Base-by-base conservation (phyloP, 495 filamentous ascomycete genomes). In the Chaetomium tenue region DNA sequence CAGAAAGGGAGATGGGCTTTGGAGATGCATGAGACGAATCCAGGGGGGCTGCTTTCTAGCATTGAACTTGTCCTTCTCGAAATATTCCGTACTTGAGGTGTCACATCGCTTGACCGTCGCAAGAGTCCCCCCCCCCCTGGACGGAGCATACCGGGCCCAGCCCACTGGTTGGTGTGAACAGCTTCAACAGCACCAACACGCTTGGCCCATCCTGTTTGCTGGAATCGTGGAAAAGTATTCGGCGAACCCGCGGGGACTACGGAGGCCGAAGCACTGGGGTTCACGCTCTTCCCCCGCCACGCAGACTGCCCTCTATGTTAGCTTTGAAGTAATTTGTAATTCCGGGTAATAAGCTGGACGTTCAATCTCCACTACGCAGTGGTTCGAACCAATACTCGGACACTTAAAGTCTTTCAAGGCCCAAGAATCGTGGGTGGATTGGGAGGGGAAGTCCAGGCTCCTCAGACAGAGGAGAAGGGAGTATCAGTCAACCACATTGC, bases 321-420 rank as follows among this genome's bases (percentile, higher is more conserved):
- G 39, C 15, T 13, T 47, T 28, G 51, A 37, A 28, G 44, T 47
- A 59, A 66, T 48, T 63, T 58, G 44, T 47, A 59, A 66, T 48
- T 63, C 64, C 64, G 54, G 59, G 64, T 66, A 61, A 47, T 52
- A 58, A 25, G 11, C 5, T 6, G 58, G 58, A 28, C 44, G 50
- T 47, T 63, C 15, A 55, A 44, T 58, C 57, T 61, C 58, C 58
- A 66, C 63, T 15, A 11, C 6, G 50, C 6, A 15, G 23, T 51
- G 50, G 50, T 57, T 47, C 56, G 58, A 66, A 58, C 58, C 58
- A 61, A 61, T 37, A 66, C n/a, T 8, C 46, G 8, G 18, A 42
- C 28, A 37, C 23, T 13, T 26, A 25, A 16, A 37, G 28, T 28
- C 20, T 47, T 52, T 39, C 3, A 11, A n/a, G n/a, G 26, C 7